Evolutionary conservation across 495 filamentous ascomycete genomes (phyloP), one percentile per base, ranked within the genome.

Genomic region (Lepidopterella palustris): DNA sequence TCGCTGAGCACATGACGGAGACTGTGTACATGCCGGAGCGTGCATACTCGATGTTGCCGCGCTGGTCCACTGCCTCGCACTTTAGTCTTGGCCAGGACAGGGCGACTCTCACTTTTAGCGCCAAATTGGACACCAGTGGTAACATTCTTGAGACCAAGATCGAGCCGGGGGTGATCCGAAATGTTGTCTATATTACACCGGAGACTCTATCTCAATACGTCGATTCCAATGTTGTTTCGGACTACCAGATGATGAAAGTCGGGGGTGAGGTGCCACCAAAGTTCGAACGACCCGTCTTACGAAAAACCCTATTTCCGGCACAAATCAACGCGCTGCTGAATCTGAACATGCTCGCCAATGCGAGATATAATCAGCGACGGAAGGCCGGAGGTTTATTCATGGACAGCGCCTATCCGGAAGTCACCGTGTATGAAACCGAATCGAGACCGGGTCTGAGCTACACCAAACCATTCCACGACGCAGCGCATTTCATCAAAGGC

Each of bases 51-150:
- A 95, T 98, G 88, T 70, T 98, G n/a, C 82, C 84, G 0, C 62
- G 68, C 2, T 67, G 74, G 24, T 50, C 87, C 5, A 80, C 86
- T 0, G 74, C 80, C 10, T 68, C 76, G 0, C 70, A 82, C 45
- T 87, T 95, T 73, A 92, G 89, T 65, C 74, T 98, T 32, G 80
- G 76, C 0, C 71, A 79, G 4, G 75, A 82, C 35, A 79, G 85
- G 24, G 86, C 87, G 0, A 86, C 84, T 24, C 72, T 97, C 53
- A 96, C 92, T 0, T 90, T 97, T 71, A 93, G 88, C 63, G 84
- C 87, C 3, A 84, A 81, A 55, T 73, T 97, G 50, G 78, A 83
- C 64, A 72, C 77, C 18, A 73, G 80, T 3, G 93, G 90, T 9
- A 73, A 84, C 5, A 71, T 95, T 20, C 63, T 91, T 8, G 87